phyloP scores from a whole-genome alignment of 202 grass and related monocot genomes.

The Hordeum pubiflorum region DNA sequence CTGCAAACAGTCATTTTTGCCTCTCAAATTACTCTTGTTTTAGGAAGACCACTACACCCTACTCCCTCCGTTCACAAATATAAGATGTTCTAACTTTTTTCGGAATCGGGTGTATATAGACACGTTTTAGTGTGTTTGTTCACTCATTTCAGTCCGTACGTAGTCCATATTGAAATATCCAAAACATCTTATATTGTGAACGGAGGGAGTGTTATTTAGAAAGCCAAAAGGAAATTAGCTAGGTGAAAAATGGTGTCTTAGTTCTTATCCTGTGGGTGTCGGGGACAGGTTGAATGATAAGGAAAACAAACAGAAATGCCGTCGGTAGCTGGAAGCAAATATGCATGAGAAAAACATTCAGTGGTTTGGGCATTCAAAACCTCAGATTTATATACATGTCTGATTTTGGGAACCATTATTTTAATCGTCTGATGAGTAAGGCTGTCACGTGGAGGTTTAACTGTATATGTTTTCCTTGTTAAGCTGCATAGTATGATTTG shows the following conservation, averaged over 20 bases:
- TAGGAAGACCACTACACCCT: background rate
- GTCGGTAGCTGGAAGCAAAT: background rate
- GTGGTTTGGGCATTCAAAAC: background rate
- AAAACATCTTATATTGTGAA: too few relatives aligned
- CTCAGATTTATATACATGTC: background rate
- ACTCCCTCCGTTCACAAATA: too few relatives aligned
- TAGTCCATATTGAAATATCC: too few relatives aligned
- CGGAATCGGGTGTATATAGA: too few relatives aligned
- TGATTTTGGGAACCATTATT: background rate
- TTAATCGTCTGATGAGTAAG: background rate
- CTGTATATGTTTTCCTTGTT: constrained; percentile 14
- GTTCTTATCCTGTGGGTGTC: background rate
- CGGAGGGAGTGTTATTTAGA: background rate
- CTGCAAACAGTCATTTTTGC: background rate
- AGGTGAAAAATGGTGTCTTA: background rate
- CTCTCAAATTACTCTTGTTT: background rate
- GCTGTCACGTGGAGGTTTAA: background rate
- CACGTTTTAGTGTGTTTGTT: too few relatives aligned
- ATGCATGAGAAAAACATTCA: background rate
- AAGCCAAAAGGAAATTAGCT: background rate
- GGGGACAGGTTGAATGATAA: background rate
- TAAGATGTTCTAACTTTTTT: too few relatives aligned
- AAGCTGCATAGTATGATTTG: background rate
- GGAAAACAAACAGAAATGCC: background rate
- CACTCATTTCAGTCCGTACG: too few relatives aligned